A percentile compares a stretch with the other conserved stretches of the same genome.
These are phyloP conservation scores for Parachaetomium inaequale DNA, from an alignment of 495 filamentous ascomycete species.

Conservation along the genomic window DNA sequence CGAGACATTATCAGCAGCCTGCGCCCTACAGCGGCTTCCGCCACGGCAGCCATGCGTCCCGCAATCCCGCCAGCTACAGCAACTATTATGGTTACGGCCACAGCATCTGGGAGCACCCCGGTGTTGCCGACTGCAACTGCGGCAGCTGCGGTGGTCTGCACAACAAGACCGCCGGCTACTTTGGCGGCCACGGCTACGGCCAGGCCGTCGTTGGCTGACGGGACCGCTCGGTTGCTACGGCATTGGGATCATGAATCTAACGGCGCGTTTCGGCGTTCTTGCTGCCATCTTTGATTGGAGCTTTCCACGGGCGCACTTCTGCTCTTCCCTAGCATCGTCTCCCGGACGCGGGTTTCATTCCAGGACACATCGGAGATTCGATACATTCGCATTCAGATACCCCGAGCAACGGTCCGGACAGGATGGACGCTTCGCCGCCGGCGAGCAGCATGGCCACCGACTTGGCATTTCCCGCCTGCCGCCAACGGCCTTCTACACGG, in stretches of 20 bases:
- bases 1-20: constrained; percentile 32
- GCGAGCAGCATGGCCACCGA: neutral
- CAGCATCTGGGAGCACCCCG: constrained; percentile 56
- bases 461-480: no score
- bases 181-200: constrained; percentile 58
- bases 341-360: constrained; percentile 23
- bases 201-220: constrained; percentile 62
- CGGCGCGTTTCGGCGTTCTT: constrained; percentile 12
- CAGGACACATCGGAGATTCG: constrained; percentile 30
- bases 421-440: neutral
- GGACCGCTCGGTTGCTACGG: neutral
- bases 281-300: constrained; percentile 10
- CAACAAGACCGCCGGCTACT: constrained; percentile 59
- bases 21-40: constrained; percentile 49
- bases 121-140: constrained; percentile 66
- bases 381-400: constrained; percentile 45
- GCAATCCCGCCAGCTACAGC: constrained; percentile 31
- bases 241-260: neutral
- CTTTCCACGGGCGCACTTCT: constrained; percentile 9
- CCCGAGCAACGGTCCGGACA: constrained; percentile 19
- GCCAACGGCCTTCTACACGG: neutral
- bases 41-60: constrained; percentile 47
- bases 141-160: constrained; percentile 54
- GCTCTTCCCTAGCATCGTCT: constrained; percentile 26
- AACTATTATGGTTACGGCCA: constrained; percentile 53